Conservation (phyloP, 345 rosid species). For the Eucalyptus microcorys region DNA sequence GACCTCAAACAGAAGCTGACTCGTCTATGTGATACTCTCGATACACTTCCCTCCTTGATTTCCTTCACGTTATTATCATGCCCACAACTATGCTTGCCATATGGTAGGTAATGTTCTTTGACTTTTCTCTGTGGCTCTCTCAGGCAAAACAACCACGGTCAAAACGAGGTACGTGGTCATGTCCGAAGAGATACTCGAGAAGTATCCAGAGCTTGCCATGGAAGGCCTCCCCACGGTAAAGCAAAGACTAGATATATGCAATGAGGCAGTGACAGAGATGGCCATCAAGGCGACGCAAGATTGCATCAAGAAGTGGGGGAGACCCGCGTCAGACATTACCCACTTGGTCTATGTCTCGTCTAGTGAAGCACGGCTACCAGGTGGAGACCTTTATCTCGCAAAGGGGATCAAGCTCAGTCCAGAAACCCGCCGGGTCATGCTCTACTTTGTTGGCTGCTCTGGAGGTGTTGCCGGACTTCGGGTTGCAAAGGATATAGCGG, state of each 20-base stretch:
- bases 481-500: constrained; percentile 90
- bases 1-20: constrained; percentile 82
- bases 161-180: constrained; percentile 93
- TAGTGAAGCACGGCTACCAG: constrained; percentile 89
- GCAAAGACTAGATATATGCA: constrained; percentile 72
- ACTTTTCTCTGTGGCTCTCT: not conserved
- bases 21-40: constrained; percentile 53
- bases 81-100: not conserved
- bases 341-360: constrained; percentile 97
- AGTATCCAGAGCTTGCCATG: constrained; percentile 74
- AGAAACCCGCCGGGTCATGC: constrained; percentile 68
- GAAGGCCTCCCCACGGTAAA: constrained; percentile 83
- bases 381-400: constrained; percentile 84
- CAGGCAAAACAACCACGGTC: constrained; percentile 95
- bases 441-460: constrained; percentile 84
- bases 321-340: constrained; percentile 63
- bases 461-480: constrained; percentile 96
- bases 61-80: not conserved
- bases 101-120: not conserved
- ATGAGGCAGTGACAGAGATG: constrained; percentile 80
- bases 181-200: constrained; percentile 82
- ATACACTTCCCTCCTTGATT: not conserved
- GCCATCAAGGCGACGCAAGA: constrained; percentile 73
- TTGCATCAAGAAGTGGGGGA: constrained; percentile 83
- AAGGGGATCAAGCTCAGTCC: constrained; percentile 74